These are phyloP conservation scores for Coniochaeta sp. DNA, from an alignment of 2,329 filamentous ascomycete genomes.

Conservation along the genomic window DNA sequence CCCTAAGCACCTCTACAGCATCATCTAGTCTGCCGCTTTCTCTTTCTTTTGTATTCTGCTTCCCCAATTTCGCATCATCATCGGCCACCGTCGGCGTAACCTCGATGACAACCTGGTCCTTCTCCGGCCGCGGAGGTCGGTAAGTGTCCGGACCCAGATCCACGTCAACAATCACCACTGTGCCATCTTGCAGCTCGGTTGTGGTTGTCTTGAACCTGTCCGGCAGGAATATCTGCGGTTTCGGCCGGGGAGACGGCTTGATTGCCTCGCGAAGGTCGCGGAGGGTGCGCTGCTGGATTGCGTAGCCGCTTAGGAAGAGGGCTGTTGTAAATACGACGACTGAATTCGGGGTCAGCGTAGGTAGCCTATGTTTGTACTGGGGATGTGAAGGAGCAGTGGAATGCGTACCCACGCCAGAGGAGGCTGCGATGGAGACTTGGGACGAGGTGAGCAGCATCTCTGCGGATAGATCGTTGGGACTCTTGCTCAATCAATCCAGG, in stretches of 20 bases:
- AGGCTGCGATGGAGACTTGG: conserved; percentile 62
- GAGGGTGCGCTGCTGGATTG: conserved; percentile 79
- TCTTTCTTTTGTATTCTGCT: conserved; percentile 3
- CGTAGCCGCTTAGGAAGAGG: conserved; percentile 82
- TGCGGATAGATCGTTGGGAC: background rate
- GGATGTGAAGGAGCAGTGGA: background rate
- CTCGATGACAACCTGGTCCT: conserved; percentile 22
- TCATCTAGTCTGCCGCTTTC: background rate
- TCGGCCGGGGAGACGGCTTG: conserved; percentile 39
- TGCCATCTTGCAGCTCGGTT: conserved; percentile 39
- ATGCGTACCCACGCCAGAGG: conserved; percentile 52
- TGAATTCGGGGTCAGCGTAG: conserved; percentile 16
- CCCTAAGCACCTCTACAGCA: background rate
- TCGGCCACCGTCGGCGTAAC: conserved; percentile 22
- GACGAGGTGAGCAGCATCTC: conserved; percentile 56
- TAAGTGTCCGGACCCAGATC: conserved; percentile 4
- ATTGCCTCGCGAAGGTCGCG: conserved; percentile 69
- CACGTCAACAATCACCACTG: conserved; percentile 29
- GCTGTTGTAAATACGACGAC: conserved; percentile 72
- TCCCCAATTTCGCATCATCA: conserved; percentile 5
- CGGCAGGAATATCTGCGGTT: conserved; percentile 41
- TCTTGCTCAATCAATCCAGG: background rate
- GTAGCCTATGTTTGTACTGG: background rate
- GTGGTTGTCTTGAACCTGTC: conserved; percentile 39
- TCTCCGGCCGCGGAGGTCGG: conserved; percentile 16